A percentile compares a stretch with the other conserved stretches of the same genome.
phyloP scores from a whole-genome alignment of 2,329 filamentous ascomycete genomes.

The Teratosphaeriaceae sp. region DNA sequence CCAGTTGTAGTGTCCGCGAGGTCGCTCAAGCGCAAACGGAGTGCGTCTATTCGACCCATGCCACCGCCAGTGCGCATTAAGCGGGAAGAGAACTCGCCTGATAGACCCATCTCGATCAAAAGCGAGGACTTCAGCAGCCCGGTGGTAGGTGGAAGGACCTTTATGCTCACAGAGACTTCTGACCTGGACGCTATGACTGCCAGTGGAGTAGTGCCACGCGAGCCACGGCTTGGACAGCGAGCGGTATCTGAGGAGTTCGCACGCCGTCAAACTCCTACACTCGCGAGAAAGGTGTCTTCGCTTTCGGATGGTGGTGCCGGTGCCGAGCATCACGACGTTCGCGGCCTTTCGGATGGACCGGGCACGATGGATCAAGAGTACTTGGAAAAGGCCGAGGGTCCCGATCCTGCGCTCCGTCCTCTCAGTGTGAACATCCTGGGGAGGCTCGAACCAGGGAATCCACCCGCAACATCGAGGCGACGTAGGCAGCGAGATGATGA shows the following conservation, averaged over 20 bases:
- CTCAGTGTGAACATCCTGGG: slow-evolving; percentile 18
- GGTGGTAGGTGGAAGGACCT: slow-evolving; percentile 12
- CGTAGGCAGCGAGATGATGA: slow-evolving; percentile 11
- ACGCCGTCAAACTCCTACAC: not conserved
- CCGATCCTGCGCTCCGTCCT: slow-evolving; percentile 11
- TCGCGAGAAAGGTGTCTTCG: slow-evolving; percentile 14
- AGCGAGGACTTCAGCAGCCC: slow-evolving; percentile 35
- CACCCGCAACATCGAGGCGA: no score
- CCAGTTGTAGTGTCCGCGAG: slow-evolving; percentile 38
- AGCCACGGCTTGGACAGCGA: slow-evolving; percentile 26
- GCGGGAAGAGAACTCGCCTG: slow-evolving; percentile 19
- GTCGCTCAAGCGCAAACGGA: slow-evolving; percentile 38
- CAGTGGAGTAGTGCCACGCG: no score
- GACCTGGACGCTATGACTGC: slow-evolving; percentile 38
- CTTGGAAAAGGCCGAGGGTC: no score
- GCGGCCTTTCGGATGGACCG: no score
- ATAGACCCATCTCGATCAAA: slow-evolving; percentile 30
- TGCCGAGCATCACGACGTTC: no score
- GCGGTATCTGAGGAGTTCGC: slow-evolving; percentile 17
- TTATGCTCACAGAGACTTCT: slow-evolving; percentile 33
- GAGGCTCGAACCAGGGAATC: no score
- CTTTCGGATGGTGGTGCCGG: slow-evolving; percentile 20
- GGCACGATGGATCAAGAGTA: no score
- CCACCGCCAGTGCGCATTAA: slow-evolving; percentile 19
- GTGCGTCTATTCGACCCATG: slow-evolving; percentile 13